Evolutionary conservation across 768 basidiomycete species (phyloP).

Genomic region (Kwoniella europaea): DNA sequence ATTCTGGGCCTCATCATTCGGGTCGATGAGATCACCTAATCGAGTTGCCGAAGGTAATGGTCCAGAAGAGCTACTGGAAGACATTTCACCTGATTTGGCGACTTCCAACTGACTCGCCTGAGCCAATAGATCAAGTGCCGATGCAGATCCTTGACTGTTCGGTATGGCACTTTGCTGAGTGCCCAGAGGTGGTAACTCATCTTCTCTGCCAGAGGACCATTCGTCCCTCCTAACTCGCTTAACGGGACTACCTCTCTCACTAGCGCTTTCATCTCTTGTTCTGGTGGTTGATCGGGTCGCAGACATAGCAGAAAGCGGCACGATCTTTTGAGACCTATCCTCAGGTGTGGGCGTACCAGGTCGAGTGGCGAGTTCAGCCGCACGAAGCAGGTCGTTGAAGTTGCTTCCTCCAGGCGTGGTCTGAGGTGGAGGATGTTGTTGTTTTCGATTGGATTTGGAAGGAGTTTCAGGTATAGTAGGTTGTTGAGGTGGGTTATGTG

Average conservation of each 20-base stretch:
- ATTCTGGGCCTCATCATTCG: neutral
- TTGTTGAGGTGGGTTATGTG: slow-evolving; percentile 19
- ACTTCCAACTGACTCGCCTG: slow-evolving; percentile 47
- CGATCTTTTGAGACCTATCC: slow-evolving; percentile 10
- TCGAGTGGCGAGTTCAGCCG: slow-evolving; percentile 50
- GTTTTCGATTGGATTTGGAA: slow-evolving; percentile 15
- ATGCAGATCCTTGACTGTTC: slow-evolving; percentile 23
- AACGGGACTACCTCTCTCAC: slow-evolving; percentile 28
- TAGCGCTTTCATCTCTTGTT: slow-evolving; percentile 26
- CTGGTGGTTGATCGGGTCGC: slow-evolving; percentile 41
- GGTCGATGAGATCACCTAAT: slow-evolving; percentile 16
- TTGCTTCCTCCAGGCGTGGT: slow-evolving; percentile 53
- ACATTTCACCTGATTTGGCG: slow-evolving; percentile 24
- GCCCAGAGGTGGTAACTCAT: neutral
- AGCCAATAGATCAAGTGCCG: slow-evolving; percentile 43
- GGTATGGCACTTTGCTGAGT: slow-evolving; percentile 10
- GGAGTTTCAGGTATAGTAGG: slow-evolving; percentile 32
- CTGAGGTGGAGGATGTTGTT: slow-evolving; percentile 17
- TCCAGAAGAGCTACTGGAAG: slow-evolving; percentile 10
- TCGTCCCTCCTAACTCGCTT: slow-evolving; percentile 28
- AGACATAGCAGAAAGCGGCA: slow-evolving; percentile 43
- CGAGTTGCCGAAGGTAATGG: slow-evolving; percentile 12
- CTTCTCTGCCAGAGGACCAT: slow-evolving; percentile 13
- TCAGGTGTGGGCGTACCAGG: slow-evolving; percentile 40
- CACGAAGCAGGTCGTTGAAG: slow-evolving; percentile 48